Conservation (phyloP, 2,329 filamentous ascomycete species). For the Myriosclerotinia curreyana region DNA sequence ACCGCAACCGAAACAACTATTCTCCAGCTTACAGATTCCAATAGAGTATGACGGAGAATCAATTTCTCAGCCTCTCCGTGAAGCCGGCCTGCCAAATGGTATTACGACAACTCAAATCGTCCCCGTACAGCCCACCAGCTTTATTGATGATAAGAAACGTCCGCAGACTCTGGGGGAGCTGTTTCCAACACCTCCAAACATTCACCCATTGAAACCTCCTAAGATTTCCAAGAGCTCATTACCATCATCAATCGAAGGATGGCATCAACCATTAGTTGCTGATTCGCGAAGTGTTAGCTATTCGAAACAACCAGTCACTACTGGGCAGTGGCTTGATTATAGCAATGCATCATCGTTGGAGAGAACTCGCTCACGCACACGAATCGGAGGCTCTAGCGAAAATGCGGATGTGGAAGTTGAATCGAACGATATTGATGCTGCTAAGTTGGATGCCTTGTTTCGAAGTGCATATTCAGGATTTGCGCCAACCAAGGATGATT, state of each 20-base stretch:
- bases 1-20: slow-evolving; percentile 72
- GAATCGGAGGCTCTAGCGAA: slow-evolving; percentile 65
- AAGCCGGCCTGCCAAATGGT: slow-evolving; percentile 69
- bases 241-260: slow-evolving; percentile 48
- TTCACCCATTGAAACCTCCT: slow-evolving; percentile 66
- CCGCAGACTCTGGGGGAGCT: slow-evolving; percentile 67
- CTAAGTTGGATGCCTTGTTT: slow-evolving; percentile 72
- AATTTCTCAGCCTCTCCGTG: slow-evolving; percentile 50
- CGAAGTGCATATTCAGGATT: slow-evolving; percentile 77
- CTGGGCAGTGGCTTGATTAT: slow-evolving; percentile 69
- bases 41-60: slow-evolving; percentile 40
- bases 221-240: slow-evolving; percentile 71
- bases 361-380: slow-evolving; percentile 68
- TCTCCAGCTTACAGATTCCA: slow-evolving; percentile 73
- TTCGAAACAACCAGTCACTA: slow-evolving; percentile 61
- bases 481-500: slow-evolving; percentile 71
- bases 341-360: slow-evolving; percentile 59
- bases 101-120: slow-evolving; percentile 67
- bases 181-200: slow-evolving; percentile 64
- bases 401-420: slow-evolving; percentile 52
- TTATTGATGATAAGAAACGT: slow-evolving; percentile 50
- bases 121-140: slow-evolving; percentile 46
- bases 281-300: slow-evolving; percentile 52
- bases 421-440: slow-evolving; percentile 53
- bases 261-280: slow-evolving; percentile 42